phyloP scores from a whole-genome alignment of 768 basidiomycete species.

The Tricholoma matsutake region DNA sequence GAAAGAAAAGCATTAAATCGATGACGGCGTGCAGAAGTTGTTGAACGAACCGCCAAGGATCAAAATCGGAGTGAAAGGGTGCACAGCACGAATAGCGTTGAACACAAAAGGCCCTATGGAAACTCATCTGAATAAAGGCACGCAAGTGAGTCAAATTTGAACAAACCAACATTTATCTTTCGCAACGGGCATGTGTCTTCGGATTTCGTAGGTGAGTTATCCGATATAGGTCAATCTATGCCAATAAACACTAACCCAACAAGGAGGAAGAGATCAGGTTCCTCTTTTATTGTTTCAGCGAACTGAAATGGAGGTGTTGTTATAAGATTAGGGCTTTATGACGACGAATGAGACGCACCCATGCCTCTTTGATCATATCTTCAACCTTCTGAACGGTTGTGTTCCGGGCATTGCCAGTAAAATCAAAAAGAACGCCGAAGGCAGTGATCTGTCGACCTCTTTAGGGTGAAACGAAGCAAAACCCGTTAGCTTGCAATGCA shows the following conservation, averaged over 20 bases:
- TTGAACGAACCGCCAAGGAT: constrained; percentile 65
- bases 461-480: neutral
- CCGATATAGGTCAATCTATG: neutral
- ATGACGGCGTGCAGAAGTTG: neutral
- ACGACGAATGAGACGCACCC: constrained; percentile 42
- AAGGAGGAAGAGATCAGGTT: constrained; percentile 81
- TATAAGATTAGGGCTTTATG: neutral
- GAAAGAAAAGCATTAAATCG: neutral
- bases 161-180: constrained; percentile 56
- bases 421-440: constrained; percentile 77
- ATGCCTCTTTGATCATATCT: constrained; percentile 75
- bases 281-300: constrained; percentile 68
- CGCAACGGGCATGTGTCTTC: constrained; percentile 80
- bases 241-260: constrained; percentile 45
- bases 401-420: constrained; percentile 64
- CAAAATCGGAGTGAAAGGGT: constrained; percentile 73
- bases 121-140: neutral
- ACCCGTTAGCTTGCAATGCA: neutral
- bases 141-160: neutral
- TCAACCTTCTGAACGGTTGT: constrained; percentile 74
- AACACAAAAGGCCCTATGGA: constrained; percentile 68
- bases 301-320: constrained; percentile 48
- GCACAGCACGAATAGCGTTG: constrained; percentile 67
- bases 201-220: neutral
- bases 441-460: constrained; percentile 73